A percentile compares a stretch with the other conserved stretches of the same genome.
phyloP scores from a whole-genome alignment of 2,329 filamentous ascomycete genomes.

The Colletotrichum magnum region DNA sequence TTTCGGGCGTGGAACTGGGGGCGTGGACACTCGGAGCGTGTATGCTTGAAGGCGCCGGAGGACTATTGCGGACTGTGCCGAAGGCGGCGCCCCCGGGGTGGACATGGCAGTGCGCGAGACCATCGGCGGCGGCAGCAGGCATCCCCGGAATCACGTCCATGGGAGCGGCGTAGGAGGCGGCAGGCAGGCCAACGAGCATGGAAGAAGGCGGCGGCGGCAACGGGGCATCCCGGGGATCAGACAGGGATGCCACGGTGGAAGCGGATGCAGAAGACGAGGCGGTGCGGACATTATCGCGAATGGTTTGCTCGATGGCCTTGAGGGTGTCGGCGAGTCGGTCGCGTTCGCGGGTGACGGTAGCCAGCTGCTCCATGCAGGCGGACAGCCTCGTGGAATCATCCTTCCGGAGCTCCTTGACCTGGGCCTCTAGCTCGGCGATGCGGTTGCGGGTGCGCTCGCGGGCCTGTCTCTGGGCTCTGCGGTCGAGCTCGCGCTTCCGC shows the following conservation, averaged over 20 bases:
- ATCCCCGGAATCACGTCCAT: background rate
- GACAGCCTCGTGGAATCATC: slow-evolving; percentile 46
- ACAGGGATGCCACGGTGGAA: slow-evolving; percentile 12
- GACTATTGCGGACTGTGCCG: slow-evolving; percentile 5
- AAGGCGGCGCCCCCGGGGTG: background rate
- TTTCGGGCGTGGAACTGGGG: slow-evolving; percentile 30
- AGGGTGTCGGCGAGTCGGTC: slow-evolving; percentile 39
- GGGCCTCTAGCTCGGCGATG: slow-evolving; percentile 49
- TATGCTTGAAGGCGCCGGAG: slow-evolving; percentile 9
- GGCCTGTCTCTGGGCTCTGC: slow-evolving; percentile 49
- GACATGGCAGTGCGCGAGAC: background rate
- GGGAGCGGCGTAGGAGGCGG: slow-evolving; percentile 1
- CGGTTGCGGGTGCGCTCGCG: slow-evolving; percentile 50
- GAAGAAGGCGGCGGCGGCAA: background rate
- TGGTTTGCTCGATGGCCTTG: slow-evolving; percentile 39
- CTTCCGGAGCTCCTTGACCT: slow-evolving; percentile 46
- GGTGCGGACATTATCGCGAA: slow-evolving; percentile 37
- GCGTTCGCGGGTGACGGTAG: slow-evolving; percentile 45
- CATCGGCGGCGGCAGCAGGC: background rate
- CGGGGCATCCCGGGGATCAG: background rate
- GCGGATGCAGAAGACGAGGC: background rate
- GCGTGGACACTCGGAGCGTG: slow-evolving; percentile 25
- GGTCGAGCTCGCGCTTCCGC: slow-evolving; percentile 51
- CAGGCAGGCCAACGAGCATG: background rate
- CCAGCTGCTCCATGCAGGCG: slow-evolving; percentile 46